A percentile compares a stretch with the other conserved stretches of the same genome.
Evolutionary conservation across 768 basidiomycete species (phyloP).

Genomic region (Boletus rubescentipes): DNA sequence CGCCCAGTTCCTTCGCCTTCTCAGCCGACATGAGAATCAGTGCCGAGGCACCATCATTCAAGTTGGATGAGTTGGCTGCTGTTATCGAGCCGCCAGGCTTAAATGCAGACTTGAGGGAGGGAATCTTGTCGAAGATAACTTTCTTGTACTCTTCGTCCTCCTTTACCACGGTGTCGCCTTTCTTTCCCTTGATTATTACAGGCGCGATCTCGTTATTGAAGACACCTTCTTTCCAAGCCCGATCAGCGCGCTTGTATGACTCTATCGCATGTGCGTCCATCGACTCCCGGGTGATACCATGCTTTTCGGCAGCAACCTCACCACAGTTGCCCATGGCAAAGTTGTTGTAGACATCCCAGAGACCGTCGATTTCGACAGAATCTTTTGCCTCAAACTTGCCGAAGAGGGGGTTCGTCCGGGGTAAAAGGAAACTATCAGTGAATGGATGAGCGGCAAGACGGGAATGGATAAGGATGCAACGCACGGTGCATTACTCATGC

Average conservation of each 20-base stretch:
- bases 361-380: conserved; percentile 88
- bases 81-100: conserved; percentile 88
- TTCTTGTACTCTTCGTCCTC: conserved; percentile 99
- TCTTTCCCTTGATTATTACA: conserved; percentile 89
- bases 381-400: conserved; percentile 89
- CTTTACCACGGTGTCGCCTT: conserved; percentile 83
- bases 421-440: conserved; percentile 66
- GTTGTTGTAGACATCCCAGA: conserved; percentile 97
- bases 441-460: conserved; percentile 1
- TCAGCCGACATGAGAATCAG: conserved; percentile 92
- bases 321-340: conserved; percentile 98
- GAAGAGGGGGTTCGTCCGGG: conserved; percentile 78
- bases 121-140: conserved; percentile 92
- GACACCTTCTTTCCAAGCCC: conserved; percentile 83
- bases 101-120: conserved; percentile 86
- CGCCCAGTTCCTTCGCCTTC: conserved; percentile 86
- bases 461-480: conserved; percentile 35
- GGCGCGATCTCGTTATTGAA: conserved; percentile 90
- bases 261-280: conserved; percentile 92
- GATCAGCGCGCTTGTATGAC: conserved; percentile 90
- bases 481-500: conserved; percentile 98
- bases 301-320: conserved; percentile 80
- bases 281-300: conserved; percentile 79
- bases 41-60: conserved; percentile 97
- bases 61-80: conserved; percentile 91